Evolutionary conservation across 495 filamentous ascomycete species (phyloP).

Genomic region (Penicillium cosmopolitanum): DNA sequence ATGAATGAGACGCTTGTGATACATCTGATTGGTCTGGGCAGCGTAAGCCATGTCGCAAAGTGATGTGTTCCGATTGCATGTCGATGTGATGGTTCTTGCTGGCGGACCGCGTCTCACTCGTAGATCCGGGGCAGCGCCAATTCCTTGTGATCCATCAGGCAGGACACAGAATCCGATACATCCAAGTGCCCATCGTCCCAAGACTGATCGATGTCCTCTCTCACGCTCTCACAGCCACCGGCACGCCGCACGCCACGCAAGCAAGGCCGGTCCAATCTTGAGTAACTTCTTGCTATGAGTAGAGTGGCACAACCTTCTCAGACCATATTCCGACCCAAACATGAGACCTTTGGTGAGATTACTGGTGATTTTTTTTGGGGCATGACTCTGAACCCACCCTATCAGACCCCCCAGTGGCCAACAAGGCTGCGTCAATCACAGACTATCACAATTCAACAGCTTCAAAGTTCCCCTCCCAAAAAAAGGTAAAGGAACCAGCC

Average conservation of each 20-base stretch:
- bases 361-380: not conserved
- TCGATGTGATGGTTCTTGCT: conserved; percentile 27
- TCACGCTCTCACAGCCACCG: conserved; percentile 15
- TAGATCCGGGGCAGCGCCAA: conserved; percentile 30
- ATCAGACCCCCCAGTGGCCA: not conserved
- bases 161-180: conserved; percentile 13
- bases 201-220: not conserved
- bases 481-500: not conserved
- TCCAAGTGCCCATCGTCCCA: not conserved
- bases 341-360: conserved; percentile 2
- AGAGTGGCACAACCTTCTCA: conserved; percentile 17
- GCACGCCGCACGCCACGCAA: conserved; percentile 21
- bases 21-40: conserved; percentile 26
- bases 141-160: conserved; percentile 28
- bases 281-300: conserved; percentile 7
- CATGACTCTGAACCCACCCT: not conserved
- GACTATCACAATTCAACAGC: conserved; percentile 2
- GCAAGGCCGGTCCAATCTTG: conserved; percentile 25
- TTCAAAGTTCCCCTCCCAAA: not conserved
- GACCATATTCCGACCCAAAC: not conserved
- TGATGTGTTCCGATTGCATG: conserved; percentile 34
- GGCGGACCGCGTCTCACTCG: conserved; percentile 25
- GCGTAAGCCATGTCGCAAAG: conserved; percentile 30
- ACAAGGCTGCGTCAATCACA: not conserved
- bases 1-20: conserved; percentile 17